These are phyloP conservation scores for Magnolia changhungtana DNA, from an alignment of 164 flowering plant genomes.

Conservation along the genomic window DNA sequence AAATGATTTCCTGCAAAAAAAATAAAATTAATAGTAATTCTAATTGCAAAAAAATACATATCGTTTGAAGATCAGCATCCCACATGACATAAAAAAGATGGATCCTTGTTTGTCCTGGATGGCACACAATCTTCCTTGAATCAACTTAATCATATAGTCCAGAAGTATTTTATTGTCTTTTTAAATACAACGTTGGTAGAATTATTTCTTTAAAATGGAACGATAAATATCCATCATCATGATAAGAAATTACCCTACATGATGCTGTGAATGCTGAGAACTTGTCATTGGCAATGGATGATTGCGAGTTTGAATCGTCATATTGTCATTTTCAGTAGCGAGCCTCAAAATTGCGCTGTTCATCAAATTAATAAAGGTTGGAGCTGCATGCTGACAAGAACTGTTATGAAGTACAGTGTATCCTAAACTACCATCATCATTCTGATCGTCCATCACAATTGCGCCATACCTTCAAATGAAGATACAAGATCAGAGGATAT, in stretches of 20 bases:
- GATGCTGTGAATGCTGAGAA: conserved; percentile 80
- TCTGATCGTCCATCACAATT: conserved; percentile 78
- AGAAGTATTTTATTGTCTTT: no score
- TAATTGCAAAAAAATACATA: background rate
- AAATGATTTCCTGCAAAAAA: background rate
- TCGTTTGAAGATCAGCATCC: background rate
- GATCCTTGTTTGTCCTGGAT: background rate
- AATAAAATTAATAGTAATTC: no score
- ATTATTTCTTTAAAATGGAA: background rate
- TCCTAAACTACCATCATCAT: conserved; percentile 83
- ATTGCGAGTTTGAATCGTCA: conserved; percentile 81
- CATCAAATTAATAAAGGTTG: conserved; percentile 85
- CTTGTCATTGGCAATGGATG: conserved; percentile 87
- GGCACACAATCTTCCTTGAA: background rate
- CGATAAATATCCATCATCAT: background rate
- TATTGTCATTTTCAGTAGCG: conserved; percentile 61
- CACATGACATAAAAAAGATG: background rate
- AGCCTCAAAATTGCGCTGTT: conserved; percentile 88
- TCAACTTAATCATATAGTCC: background rate
- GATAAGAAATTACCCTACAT: conserved; percentile 48
- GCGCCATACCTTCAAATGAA: conserved; percentile 81
- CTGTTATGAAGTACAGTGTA: conserved; percentile 89
- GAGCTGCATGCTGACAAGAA: conserved; percentile 94
- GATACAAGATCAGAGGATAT: background rate
- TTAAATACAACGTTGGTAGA: background rate